These are phyloP conservation scores for Cystobasidium tubakii DNA, from an alignment of 768 basidiomycete genomes.

Conservation along the genomic window DNA sequence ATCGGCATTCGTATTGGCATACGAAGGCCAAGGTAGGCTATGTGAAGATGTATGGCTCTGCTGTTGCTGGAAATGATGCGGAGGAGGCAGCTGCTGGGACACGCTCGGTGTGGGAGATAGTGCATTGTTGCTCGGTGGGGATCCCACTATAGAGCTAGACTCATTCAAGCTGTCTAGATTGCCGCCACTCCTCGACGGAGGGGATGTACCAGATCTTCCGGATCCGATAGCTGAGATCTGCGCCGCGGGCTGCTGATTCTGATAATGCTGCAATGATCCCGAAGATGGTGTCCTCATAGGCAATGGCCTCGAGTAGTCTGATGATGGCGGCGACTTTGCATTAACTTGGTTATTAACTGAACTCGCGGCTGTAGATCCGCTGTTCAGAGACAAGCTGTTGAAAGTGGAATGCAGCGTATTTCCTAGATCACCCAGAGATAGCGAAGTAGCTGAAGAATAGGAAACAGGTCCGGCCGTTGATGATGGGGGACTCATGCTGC, in stretches of 20 bases:
- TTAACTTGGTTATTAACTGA: not conserved
- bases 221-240: conserved; percentile 29
- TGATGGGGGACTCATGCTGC: not conserved
- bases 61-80: conserved; percentile 37
- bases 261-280: not conserved
- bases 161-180: not conserved
- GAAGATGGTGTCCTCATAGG: conserved; percentile 15
- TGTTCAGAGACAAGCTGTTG: not conserved
- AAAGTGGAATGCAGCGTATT: conserved; percentile 6
- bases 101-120: not conserved
- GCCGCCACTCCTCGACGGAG: conserved; percentile 7
- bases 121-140: not conserved
- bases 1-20: not conserved
- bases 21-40: conserved; percentile 29
- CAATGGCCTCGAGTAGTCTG: conserved; percentile 2
- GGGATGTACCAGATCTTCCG: conserved; percentile 13
- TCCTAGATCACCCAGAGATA: not conserved
- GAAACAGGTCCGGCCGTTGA: not conserved
- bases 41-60: conserved; percentile 1
- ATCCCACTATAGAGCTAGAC: not conserved
- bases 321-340: not conserved
- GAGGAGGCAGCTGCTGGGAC: conserved; percentile 5
- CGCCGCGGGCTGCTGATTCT: not conserved
- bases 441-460: not conserved
- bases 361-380: not conserved